phyloP scores from a whole-genome alignment of 2,329 filamentous ascomycete genomes.

The Colletotrichum graminicola region DNA sequence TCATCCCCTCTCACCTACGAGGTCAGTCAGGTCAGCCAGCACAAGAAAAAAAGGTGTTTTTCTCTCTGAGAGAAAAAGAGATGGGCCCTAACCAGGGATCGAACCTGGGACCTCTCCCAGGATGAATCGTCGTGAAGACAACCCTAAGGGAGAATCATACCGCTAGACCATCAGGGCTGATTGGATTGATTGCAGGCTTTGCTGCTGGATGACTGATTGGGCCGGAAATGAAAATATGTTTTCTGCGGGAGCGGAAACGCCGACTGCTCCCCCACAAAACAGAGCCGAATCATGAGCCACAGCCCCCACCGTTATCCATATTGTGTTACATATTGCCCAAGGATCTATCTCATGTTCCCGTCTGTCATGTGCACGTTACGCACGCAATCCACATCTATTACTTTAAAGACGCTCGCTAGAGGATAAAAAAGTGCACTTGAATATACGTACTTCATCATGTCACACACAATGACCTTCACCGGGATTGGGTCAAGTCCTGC shows the following conservation, averaged over 20 bases:
- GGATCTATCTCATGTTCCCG: neutral
- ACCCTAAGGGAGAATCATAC: conserved; percentile 43
- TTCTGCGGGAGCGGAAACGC: too few species aligned
- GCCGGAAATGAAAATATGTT: neutral
- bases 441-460: neutral
- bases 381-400: neutral
- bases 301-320: neutral
- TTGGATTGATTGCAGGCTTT: neutral
- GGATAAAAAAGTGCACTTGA: neutral
- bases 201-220: rapidly evolving
- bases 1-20: neutral
- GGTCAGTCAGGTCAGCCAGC: neutral
- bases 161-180: conserved; percentile 42
- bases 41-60: neutral
- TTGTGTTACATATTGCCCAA: neutral
- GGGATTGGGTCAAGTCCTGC: conserved; percentile 23
- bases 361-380: neutral
- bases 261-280: neutral
- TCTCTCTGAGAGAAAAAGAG: neutral
- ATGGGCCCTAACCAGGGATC: conserved; percentile 39
- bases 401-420: neutral
- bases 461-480: neutral
- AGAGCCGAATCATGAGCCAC: neutral
- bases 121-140: neutral
- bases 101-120: conserved; percentile 42